Percentiles rank a stretch among this genome's conserved stretches.
phyloP scores from a whole-genome alignment of 148 eudicot genomes.

The Silene uniflora region DNA sequence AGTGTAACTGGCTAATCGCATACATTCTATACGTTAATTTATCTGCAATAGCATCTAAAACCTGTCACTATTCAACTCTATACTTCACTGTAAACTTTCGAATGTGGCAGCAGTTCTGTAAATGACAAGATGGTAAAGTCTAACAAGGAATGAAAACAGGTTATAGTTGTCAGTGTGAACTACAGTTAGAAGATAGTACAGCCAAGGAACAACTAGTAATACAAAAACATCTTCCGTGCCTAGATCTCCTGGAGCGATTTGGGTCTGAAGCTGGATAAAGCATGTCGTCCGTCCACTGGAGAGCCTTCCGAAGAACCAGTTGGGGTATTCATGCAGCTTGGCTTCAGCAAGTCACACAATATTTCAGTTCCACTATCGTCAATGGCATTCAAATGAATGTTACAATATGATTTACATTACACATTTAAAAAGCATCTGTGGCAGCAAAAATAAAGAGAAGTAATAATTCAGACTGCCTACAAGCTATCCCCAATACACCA shows the following conservation, averaged over 20 bases:
- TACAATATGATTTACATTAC: constrained; percentile 33
- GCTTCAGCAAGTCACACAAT: constrained; percentile 12
- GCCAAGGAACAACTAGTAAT: too few relatives aligned
- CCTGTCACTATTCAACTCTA: background rate
- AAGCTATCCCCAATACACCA: constrained; percentile 8
- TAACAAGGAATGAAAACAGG: background rate
- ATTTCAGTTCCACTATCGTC: background rate
- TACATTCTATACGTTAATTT: background rate
- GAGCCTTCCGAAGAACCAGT: constrained; percentile 11
- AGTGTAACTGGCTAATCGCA: background rate
- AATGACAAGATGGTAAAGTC: background rate
- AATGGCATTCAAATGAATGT: constrained; percentile 23
- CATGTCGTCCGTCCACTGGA: background rate
- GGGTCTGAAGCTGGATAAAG: background rate
- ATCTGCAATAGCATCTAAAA: background rate
- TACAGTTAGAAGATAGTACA: too few relatives aligned
- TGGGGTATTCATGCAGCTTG: constrained; percentile 12
- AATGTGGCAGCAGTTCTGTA: background rate
- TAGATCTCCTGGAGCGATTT: background rate
- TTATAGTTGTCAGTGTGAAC: background rate
- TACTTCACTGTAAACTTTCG: background rate
- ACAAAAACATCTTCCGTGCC: background rate
- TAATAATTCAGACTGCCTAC: constrained; percentile 12
- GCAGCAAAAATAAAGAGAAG: constrained; percentile 25
- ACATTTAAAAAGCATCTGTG: constrained; percentile 19